A percentile compares a stretch with the other conserved stretches of the same genome.
These are phyloP conservation scores for Phellinidium pouzarii DNA, from an alignment of 1,284 basidiomycete species.

Conservation along the genomic window DNA sequence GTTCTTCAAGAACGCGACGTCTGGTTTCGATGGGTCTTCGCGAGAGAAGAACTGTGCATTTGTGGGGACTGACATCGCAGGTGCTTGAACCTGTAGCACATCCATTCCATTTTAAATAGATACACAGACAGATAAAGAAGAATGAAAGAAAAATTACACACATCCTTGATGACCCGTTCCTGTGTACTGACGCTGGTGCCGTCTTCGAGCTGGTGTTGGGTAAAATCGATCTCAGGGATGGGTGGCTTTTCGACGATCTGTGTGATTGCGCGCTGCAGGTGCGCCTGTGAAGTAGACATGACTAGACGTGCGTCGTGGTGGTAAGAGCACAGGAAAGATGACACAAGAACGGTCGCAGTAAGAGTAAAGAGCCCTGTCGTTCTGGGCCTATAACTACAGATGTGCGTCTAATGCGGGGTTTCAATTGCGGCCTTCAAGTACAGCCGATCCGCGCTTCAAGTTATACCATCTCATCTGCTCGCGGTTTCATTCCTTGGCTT, in stretches of 20 bases:
- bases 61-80: constrained; percentile 88
- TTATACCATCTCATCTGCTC: not conserved
- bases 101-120: not conserved
- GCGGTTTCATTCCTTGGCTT: not conserved
- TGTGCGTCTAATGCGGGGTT: constrained; percentile 15
- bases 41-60: constrained; percentile 90
- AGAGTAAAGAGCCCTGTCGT: constrained; percentile 1
- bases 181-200: constrained; percentile 81
- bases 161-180: constrained; percentile 82
- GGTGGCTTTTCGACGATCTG: constrained; percentile 64
- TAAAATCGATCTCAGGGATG: constrained; percentile 76
- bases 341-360: not conserved
- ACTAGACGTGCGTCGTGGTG: constrained; percentile 6
- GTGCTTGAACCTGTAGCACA: constrained; percentile 77
- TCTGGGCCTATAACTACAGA: not conserved
- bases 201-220: constrained; percentile 84
- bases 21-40: constrained; percentile 82
- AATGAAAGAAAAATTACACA: constrained; percentile 30
- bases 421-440: constrained; percentile 10
- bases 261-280: constrained; percentile 68
- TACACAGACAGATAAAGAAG: not conserved
- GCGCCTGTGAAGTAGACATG: constrained; percentile 31
- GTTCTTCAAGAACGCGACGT: constrained; percentile 96
- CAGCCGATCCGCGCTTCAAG: not conserved
- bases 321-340: constrained; percentile 5